Evolutionary conservation across 768 basidiomycete species (phyloP).

Genomic region (Xerocomus brunneocitrinus): DNA sequence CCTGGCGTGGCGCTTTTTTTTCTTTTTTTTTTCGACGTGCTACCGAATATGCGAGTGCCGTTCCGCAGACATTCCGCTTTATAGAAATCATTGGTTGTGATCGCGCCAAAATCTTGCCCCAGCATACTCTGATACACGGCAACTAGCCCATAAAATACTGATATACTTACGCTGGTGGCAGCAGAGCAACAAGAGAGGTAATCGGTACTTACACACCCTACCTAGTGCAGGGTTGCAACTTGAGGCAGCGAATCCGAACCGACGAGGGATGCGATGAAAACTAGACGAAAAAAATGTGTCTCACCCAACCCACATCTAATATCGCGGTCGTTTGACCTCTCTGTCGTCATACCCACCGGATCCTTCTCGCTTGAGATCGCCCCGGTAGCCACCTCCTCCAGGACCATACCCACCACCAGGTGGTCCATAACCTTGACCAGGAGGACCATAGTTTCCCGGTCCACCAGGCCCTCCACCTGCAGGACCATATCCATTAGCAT

Average conservation of each 20-base stretch:
- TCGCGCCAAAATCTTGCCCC: constrained; percentile 8
- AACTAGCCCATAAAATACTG: constrained; percentile 21
- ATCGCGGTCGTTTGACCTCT: constrained; percentile 76
- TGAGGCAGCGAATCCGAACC: constrained; percentile 22
- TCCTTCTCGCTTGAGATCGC: constrained; percentile 71
- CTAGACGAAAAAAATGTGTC: constrained; percentile 27
- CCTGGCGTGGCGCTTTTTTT: constrained; percentile 22
- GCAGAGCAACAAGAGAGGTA: constrained; percentile 25
- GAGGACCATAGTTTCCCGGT: constrained; percentile 42
- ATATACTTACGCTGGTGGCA: constrained; percentile 34
- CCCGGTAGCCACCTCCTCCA: constrained; percentile 56
- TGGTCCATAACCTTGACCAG: constrained; percentile 38
- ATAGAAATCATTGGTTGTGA: neutral
- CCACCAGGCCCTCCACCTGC: constrained; percentile 40
- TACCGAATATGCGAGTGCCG: constrained; percentile 9
- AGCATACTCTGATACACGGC: constrained; percentile 1
- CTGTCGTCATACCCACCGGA: constrained; percentile 79
- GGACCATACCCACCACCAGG: constrained; percentile 43
- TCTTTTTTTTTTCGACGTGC: constrained; percentile 12
- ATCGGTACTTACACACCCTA: constrained; percentile 33
- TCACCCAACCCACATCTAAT: constrained; percentile 47
- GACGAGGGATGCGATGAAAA: constrained; percentile 20
- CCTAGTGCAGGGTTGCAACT: constrained; percentile 27
- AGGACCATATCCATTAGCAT: constrained; percentile 52
- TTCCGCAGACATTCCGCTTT: no score